These are phyloP conservation scores for Boletales sp. DNA, from an alignment of 768 basidiomycete species.

Conservation along the genomic window DNA sequence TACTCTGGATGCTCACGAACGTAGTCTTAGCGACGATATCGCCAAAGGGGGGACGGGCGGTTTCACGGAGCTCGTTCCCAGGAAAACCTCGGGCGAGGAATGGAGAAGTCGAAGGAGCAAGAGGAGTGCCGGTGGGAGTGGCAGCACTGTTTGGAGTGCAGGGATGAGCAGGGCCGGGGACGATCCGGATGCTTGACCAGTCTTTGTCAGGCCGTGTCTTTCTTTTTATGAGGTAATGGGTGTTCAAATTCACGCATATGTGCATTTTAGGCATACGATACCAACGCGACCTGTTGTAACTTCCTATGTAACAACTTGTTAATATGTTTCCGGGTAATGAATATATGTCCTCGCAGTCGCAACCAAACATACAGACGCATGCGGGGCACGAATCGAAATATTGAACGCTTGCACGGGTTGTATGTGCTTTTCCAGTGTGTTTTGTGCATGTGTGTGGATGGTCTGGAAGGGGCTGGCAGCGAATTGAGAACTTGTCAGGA, in stretches of 20 bases:
- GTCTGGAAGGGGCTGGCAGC: constrained; percentile 70
- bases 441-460: constrained; percentile 75
- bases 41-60: constrained; percentile 70
- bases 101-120: constrained; percentile 52
- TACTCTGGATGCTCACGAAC: constrained; percentile 78
- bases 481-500: constrained; percentile 64
- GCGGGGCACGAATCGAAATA: no score
- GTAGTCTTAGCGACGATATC: constrained; percentile 65
- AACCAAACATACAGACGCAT: neutral
- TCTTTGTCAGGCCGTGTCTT: neutral
- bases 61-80: constrained; percentile 71
- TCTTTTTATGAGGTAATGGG: constrained; percentile 3
- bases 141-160: constrained; percentile 85
- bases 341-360: neutral
- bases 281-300: constrained; percentile 15
- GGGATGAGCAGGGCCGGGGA: constrained; percentile 69
- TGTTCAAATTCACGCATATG: constrained; percentile 11
- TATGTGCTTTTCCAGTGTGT: constrained; percentile 62
- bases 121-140: constrained; percentile 57
- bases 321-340: constrained; percentile 8
- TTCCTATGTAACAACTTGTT: constrained; percentile 20
- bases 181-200: constrained; percentile 32
- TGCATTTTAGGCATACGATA: constrained; percentile 22
- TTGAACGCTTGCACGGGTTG: neutral
- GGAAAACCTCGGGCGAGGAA: constrained; percentile 42